Base-by-base conservation (phyloP, 345 rosid genomes). In the Moricandia moricandioides region DNA sequence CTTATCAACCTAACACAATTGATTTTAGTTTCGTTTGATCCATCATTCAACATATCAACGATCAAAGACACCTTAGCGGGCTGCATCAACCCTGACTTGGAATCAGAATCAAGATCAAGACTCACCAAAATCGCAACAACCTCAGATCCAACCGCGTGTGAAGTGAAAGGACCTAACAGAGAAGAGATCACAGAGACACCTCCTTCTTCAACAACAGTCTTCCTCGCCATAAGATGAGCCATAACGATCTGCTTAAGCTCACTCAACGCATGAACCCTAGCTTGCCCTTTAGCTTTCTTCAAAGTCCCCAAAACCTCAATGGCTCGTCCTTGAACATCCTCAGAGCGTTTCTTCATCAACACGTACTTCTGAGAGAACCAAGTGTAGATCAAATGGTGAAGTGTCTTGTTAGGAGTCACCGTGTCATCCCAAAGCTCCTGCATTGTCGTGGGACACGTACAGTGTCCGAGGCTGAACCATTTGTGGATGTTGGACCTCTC, bases 391-490 rank as follows among this genome's bases (percentile, higher is more conserved):
- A 90, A 81, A 74, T 88, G 95, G 67, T 84, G 78, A 24, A 89
- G 86, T 4, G 90, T 89, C 21, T 67, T 88, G 37, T 89, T 87
- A 7, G 95, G 90, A 35, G 90, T 89, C n/a, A 89, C 75, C 5
- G 86, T 43, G 52, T 89, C 84, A 68, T 87, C 92, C 95, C 95
- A 89, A 11, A 89, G 86, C 80, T 87, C 95, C 10, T 87, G 92
- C 92, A 87, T 89, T 62, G 92, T 89, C 1, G 90, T 86, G 27
- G 95, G 95, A 76, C 95, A 89, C 51, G 88, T 89, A 76, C 73
- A 81, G 72, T 84, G 92, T 17, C 91, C 90, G 49, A 87, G 54
- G 65, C 73, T 72, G 43, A 89, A 83, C 91, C 95, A 89, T 72
- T 75, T 86, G 62, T 86, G 77, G 68, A 89, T 89, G 80, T 87